Conservation (phyloP, 2,329 filamentous ascomycete genomes). For the Aspergillus brunneoviolaceus region DNA sequence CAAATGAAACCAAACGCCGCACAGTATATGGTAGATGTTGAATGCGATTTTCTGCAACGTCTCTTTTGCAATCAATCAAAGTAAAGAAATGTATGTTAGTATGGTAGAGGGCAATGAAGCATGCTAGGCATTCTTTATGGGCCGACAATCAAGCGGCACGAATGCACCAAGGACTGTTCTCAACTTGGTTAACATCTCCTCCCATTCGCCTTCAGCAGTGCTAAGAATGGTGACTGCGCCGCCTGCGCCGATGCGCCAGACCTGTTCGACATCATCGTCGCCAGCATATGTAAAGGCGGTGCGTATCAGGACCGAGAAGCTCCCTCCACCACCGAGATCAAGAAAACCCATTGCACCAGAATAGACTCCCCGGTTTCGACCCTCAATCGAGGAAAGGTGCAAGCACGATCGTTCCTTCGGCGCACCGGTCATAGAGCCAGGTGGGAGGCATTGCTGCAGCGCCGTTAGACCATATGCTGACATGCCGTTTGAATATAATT, state of each 20-base stretch:
- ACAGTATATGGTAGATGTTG: conserved; percentile 30
- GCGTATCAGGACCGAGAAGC: conserved; percentile 89
- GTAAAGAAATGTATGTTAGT: not conserved
- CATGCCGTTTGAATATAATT: conserved; percentile 34
- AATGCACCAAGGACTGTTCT: conserved; percentile 47
- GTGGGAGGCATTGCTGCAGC: conserved; percentile 74
- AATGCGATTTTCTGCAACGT: conserved; percentile 22
- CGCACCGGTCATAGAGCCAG: conserved; percentile 94
- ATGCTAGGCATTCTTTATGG: not conserved
- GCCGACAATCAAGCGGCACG: conserved; percentile 16
- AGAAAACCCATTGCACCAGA: conserved; percentile 88
- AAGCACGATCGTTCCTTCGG: conserved; percentile 92
- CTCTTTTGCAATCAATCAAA: not conserved
- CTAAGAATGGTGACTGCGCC: conserved; percentile 87
- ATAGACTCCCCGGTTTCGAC: conserved; percentile 68
- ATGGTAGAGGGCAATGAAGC: not conserved
- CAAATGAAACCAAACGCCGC: conserved; percentile 10
- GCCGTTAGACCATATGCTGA: conserved; percentile 64
- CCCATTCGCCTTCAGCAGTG: conserved; percentile 74
- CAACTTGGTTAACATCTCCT: conserved; percentile 84
- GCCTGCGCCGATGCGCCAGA: conserved; percentile 83
- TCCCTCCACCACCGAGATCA: conserved; percentile 78
- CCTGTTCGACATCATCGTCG: conserved; percentile 30
- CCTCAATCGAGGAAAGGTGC: conserved; percentile 70
- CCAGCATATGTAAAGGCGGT: conserved; percentile 62